phyloP scores from a whole-genome alignment of 768 basidiomycete genomes.

The Hypholoma sublateritium region DNA sequence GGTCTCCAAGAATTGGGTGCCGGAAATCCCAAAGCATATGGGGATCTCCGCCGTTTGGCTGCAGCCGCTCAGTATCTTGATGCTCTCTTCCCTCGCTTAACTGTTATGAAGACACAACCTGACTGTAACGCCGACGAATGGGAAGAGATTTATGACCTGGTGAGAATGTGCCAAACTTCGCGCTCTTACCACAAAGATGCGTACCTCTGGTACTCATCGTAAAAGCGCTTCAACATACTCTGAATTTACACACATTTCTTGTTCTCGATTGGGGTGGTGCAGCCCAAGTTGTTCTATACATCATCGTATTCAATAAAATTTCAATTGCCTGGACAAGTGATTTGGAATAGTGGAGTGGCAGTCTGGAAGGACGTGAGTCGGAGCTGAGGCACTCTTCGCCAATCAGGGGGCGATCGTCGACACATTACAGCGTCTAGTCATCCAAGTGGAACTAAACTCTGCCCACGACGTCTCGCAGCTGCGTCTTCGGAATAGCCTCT shows the following conservation, averaged over 20 bases:
- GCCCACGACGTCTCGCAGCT: not conserved
- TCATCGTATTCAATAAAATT: no score
- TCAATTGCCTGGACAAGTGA: no score
- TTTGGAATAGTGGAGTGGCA: no score
- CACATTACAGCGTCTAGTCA: no score
- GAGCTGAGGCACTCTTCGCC: no score
- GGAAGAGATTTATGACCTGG: not conserved
- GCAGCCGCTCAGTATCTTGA: conserved; percentile 10
- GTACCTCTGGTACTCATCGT: no score
- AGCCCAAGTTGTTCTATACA: no score
- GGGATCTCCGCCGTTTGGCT: not conserved
- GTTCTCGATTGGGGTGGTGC: no score
- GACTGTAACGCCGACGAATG: not conserved
- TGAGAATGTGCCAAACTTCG: conserved; percentile 1
- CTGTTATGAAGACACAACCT: conserved; percentile 3
- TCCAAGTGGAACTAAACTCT: not conserved
- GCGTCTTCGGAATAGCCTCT: conserved; percentile 39
- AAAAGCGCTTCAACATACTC: no score
- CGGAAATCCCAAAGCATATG: not conserved
- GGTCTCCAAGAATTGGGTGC: not conserved
- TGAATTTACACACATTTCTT: no score
- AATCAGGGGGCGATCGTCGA: no score
- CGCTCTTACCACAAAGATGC: not conserved
- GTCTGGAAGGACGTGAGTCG: no score
- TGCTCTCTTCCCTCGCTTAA: conserved; percentile 8